Percentiles rank a stretch among this genome's conserved stretches.
Conservation (phyloP, 140 eudicot species). For the Eryngium alpinum region DNA sequence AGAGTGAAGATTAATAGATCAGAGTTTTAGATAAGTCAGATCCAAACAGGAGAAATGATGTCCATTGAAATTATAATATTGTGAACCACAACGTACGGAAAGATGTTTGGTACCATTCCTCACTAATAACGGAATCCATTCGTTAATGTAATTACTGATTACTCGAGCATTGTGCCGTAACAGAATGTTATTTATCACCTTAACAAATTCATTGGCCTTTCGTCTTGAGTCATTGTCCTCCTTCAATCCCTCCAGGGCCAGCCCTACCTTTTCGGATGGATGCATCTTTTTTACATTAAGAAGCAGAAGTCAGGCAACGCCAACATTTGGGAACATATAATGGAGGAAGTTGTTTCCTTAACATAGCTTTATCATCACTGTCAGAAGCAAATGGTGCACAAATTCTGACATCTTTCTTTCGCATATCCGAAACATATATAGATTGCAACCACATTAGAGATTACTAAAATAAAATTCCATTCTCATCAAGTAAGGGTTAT, state of each 20-base stretch:
- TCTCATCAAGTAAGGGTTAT: too few species aligned
- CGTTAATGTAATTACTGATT: background rate
- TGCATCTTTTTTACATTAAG: too few species aligned
- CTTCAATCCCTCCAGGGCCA: too few species aligned
- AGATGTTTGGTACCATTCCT: background rate
- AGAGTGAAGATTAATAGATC: background rate
- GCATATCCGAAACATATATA: slow-evolving; percentile 41
- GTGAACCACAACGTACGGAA: background rate
- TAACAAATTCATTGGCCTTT: background rate
- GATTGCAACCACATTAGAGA: slow-evolving; percentile 29
- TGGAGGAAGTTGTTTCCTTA: slow-evolving; percentile 32
- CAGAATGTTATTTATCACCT: background rate
- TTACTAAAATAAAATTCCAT: too few species aligned
- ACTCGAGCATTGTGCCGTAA: background rate
- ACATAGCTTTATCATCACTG: background rate
- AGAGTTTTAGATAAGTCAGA: background rate
- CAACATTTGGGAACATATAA: slow-evolving; percentile 39
- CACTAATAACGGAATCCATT: background rate
- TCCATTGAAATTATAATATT: background rate
- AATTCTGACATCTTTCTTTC: slow-evolving; percentile 25
- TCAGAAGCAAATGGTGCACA: slow-evolving; percentile 26
- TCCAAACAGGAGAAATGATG: background rate
- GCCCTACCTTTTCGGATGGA: too few species aligned
- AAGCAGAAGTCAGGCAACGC: too few species aligned
- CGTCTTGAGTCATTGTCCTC: too few species aligned